Conservation (phyloP, 371 early-diverging fungal species). For the Mucor indicus region DNA sequence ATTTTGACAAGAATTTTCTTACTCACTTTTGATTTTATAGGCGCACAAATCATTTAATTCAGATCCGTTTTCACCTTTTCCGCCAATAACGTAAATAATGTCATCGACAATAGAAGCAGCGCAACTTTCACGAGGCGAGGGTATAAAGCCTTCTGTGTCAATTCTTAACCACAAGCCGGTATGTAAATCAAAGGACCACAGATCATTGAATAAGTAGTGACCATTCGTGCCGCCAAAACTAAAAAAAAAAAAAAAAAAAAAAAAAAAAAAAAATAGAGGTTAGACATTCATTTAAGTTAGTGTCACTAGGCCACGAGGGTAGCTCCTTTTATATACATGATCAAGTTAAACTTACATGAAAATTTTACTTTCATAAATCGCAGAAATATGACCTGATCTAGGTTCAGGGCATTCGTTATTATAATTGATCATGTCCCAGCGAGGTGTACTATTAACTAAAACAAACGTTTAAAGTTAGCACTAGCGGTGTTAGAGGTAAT, state of each 20-base stretch:
- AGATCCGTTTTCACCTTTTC: slow-evolving; percentile 57
- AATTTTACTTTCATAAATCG: slow-evolving; percentile 53
- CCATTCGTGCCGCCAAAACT: slow-evolving; percentile 79
- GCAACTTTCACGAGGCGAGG: slow-evolving; percentile 66
- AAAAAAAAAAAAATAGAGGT: too few species aligned
- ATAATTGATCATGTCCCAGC: slow-evolving; percentile 55
- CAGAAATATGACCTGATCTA: slow-evolving; percentile 60
- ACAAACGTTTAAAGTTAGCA: too few species aligned
- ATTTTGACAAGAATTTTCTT: too few species aligned
- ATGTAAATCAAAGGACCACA: slow-evolving; percentile 69
- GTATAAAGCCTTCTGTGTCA: slow-evolving; percentile 63
- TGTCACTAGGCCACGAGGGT: too few species aligned
- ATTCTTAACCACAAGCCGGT: slow-evolving; percentile 58
- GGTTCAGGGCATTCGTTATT: slow-evolving; percentile 55
- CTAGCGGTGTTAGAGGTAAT: too few species aligned
- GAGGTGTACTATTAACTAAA: slow-evolving; percentile 30
- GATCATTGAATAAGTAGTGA: slow-evolving; percentile 66
- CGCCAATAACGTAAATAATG: slow-evolving; percentile 76
- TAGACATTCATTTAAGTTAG: too few species aligned
- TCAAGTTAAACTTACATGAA: too few species aligned
- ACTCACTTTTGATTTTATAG: slow-evolving; percentile 65
- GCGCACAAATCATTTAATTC: slow-evolving; percentile 71
- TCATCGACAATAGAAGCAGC: slow-evolving; percentile 67
- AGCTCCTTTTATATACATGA: too few species aligned
- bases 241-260: neutral